phyloP scores from a whole-genome alignment of 202 grass and related monocot species.

The Eragrostis tef region DNA sequence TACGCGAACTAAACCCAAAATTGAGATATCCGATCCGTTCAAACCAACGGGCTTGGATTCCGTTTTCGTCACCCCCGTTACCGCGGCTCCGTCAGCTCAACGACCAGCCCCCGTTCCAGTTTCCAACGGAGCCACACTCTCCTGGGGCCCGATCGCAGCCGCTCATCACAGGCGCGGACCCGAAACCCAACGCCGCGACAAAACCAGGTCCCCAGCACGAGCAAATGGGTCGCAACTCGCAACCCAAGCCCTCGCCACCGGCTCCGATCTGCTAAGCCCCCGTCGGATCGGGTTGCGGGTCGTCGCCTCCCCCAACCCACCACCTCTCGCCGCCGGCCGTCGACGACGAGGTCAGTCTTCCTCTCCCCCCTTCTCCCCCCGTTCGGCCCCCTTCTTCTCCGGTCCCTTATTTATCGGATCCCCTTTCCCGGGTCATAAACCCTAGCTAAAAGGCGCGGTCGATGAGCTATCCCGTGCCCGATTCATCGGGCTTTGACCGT shows the following conservation, averaged over 20 bases:
- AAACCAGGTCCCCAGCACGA: conserved; percentile 11
- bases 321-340: conserved; percentile 40
- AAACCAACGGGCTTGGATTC: conserved; percentile 9
- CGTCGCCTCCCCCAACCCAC: conserved; percentile 40
- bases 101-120: neutral
- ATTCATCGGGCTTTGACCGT: conserved; percentile 28
- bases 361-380: neutral
- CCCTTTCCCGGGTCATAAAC: conserved; percentile 43
- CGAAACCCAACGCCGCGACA: conserved; percentile 45
- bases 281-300: conserved; percentile 68
- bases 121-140: too few relatives aligned
- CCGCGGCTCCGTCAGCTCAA: neutral
- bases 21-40: neutral
- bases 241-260: conserved; percentile 34
- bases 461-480: conserved; percentile 1
- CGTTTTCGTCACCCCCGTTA: neutral
- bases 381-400: neutral
- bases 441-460: conserved; percentile 43
- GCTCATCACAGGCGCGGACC: conserved; percentile 43
- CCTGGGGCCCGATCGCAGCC: conserved; percentile 39
- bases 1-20: neutral
- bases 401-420: conserved; percentile 38
- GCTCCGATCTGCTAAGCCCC: conserved; percentile 64
- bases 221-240: conserved; percentile 52
- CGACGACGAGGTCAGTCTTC: conserved; percentile 48